Evolutionary conservation across 495 filamentous ascomycete species (phyloP), one percentile per base, ranked within the genome.

Genomic region (Lasiosphaeriaceae sp.): DNA sequence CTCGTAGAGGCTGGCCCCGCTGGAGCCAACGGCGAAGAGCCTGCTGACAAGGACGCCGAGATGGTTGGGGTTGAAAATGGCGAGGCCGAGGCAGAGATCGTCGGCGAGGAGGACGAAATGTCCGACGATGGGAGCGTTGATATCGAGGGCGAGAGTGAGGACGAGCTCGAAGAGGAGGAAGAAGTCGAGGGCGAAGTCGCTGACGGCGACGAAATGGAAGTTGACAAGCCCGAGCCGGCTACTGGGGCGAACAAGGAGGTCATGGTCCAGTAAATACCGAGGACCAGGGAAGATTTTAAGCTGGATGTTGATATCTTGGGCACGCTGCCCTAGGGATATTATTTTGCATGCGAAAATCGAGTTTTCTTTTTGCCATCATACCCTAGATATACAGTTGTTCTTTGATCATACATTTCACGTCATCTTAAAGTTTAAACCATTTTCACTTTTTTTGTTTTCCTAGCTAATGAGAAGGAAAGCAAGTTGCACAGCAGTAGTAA

Each of bases 81-180:
- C 31, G 61, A 74, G 50, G 52, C 72, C 34, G 80, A 79, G 50
- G 69, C 37, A 19, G 75, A 74, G 47, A 61, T 59, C 41, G 73
- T 61, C n/a, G 68, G 75, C 41, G 84, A 83, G 47, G 85, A 86
- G 34, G 89, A 90, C 37, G 87, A 90, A 23, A 85, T 90, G 52
- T 90, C 88, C 16, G 92, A 96, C 41, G 92, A 89, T 43, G 93
- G 89, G 54, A 93, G 89, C 63, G 94, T 97, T 66, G 94, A 98
- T 68, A 84, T 98, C n/a, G 94, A 96, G 71, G 89, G 87, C 43
- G 95, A 97, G 72, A 94, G 86, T 24, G 77, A 79, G 61, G 86
- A 84, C 59, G 92, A 90, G 16, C 84, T 88, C 41, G 92, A 96
- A 49, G 93, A 96, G 52, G 90, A 96, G 50, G 89, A 89, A 14